A percentile compares a stretch with the other conserved stretches of the same genome.
phyloP scores from a whole-genome alignment of 495 filamentous ascomycete species.

The Cercophora newfieldiana region DNA sequence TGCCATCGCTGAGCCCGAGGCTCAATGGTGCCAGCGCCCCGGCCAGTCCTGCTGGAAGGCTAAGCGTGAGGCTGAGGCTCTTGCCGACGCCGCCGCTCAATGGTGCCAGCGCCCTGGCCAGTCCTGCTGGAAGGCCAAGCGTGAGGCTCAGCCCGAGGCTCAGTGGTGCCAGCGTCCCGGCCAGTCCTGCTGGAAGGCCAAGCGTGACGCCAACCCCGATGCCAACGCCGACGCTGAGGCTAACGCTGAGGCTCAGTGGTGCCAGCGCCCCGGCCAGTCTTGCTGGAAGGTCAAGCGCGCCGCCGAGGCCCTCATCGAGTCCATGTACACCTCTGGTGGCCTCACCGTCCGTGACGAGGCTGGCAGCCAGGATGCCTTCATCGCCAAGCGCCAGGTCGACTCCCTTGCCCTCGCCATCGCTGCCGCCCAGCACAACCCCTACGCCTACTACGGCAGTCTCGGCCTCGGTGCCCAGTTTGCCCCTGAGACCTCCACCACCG shows the following conservation, averaged over 20 bases:
- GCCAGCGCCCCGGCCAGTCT: slow-evolving; percentile 33
- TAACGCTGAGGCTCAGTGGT: slow-evolving; percentile 27
- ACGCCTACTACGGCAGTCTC: slow-evolving; percentile 29
- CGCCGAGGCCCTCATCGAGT: slow-evolving; percentile 36
- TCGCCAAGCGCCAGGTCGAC: slow-evolving; percentile 32
- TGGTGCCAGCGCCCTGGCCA: slow-evolving; percentile 22
- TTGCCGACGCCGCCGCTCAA: slow-evolving; percentile 14
- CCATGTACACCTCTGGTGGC: slow-evolving; percentile 20
- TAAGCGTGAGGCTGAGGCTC: background rate
- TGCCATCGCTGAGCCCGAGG: slow-evolving; percentile 28
- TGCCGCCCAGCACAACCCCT: slow-evolving; percentile 29
- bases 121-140: background rate
- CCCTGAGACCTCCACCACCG: background rate
- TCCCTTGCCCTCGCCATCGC: slow-evolving; percentile 33
- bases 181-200: background rate
- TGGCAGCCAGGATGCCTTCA: slow-evolving; percentile 16
- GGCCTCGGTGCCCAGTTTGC: slow-evolving; percentile 12
- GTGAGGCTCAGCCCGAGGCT: slow-evolving; percentile 3
- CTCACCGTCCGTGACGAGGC: slow-evolving; percentile 26
- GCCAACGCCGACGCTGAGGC: slow-evolving; percentile 20
- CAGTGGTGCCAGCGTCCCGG: slow-evolving; percentile 24
- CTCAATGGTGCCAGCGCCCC: slow-evolving; percentile 30
- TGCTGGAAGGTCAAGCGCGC: slow-evolving; percentile 43
- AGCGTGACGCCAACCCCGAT: background rate
- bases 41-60: slow-evolving; percentile 27